Conservation (phyloP, 352 stramenopile species). For the Globisporangium parvum region DNA sequence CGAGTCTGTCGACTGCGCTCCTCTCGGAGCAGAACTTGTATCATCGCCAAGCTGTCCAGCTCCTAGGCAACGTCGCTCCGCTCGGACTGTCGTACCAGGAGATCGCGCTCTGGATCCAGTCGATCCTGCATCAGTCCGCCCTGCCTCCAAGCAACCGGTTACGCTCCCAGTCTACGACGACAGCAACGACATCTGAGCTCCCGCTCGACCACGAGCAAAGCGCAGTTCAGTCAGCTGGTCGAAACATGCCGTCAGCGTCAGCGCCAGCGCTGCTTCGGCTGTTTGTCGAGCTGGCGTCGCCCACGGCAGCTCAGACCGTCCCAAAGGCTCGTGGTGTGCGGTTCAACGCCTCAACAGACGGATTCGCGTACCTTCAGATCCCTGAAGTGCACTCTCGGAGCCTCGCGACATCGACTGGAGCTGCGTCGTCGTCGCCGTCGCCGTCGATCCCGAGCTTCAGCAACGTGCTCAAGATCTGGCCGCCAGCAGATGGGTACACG, state of each 20-base stretch:
- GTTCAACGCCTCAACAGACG: constrained; percentile 49
- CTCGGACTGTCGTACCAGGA: constrained; percentile 10
- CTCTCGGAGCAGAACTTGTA: constrained; percentile 21
- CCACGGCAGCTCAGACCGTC: neutral
- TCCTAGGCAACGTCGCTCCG: constrained; percentile 3
- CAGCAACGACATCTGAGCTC: neutral
- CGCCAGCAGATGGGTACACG: constrained; percentile 55
- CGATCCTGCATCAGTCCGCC: constrained; percentile 2
- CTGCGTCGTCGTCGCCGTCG: constrained; percentile 12
- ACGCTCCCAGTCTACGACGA: too few species aligned
- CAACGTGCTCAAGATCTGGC: constrained; percentile 49
- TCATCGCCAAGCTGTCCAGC: constrained; percentile 1
- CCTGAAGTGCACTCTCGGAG: constrained; percentile 41
- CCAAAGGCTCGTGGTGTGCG: constrained; percentile 14
- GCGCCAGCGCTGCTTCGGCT: constrained; percentile 4
- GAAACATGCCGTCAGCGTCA: neutral
- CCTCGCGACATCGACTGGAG: constrained; percentile 2
- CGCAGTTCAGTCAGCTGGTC: too few species aligned
- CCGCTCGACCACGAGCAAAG: neutral
- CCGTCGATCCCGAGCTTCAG: constrained; percentile 25
- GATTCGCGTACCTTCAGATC: constrained; percentile 64
- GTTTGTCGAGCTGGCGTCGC: constrained; percentile 10
- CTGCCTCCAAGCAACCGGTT: too few species aligned
- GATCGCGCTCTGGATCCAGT: constrained; percentile 12
- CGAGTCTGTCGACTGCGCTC: constrained; percentile 16